Conservation (phyloP, 2,329 filamentous ascomycete genomes). For the Claviceps cyperi region DNA sequence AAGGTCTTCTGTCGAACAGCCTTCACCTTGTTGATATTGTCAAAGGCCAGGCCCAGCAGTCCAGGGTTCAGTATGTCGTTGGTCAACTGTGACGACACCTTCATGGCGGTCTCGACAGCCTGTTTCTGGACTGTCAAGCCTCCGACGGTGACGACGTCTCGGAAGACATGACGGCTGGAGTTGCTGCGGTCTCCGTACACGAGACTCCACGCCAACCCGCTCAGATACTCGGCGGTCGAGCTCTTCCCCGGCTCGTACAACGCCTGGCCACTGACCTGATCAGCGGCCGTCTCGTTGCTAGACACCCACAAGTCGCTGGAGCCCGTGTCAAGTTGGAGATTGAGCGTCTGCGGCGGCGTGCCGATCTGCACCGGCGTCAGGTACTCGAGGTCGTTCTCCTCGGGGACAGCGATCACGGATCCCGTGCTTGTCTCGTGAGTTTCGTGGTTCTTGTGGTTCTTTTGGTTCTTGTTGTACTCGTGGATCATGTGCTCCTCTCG, state of each 20-base stretch:
- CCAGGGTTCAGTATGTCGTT: conserved; percentile 25
- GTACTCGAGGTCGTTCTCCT: conserved; percentile 8
- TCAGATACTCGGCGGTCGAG: conserved; percentile 21
- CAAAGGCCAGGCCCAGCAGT: conserved; percentile 30
- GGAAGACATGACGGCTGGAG: conserved; percentile 29
- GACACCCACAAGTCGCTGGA: conserved; percentile 21
- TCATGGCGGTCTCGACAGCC: conserved; percentile 28
- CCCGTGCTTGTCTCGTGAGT: conserved; percentile 1
- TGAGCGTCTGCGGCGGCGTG: conserved; percentile 9
- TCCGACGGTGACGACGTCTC: conserved; percentile 27
- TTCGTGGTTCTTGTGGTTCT: neutral
- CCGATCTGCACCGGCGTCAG: conserved; percentile 9
- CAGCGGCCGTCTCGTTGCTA: conserved; percentile 25
- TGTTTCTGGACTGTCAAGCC: conserved; percentile 25
- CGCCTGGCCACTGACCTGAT: conserved; percentile 23
- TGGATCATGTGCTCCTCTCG: neutral
- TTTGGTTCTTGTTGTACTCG: neutral
- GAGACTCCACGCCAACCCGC: conserved; percentile 27
- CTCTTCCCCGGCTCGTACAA: conserved; percentile 25
- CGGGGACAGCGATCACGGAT: conserved; percentile 5
- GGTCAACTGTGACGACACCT: conserved; percentile 26
- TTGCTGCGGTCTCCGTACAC: conserved; percentile 28
- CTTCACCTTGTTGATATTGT: conserved; percentile 25
- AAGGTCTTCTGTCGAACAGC: conserved; percentile 29
- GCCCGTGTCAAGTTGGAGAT: conserved; percentile 12